phyloP scores from a whole-genome alignment of 495 filamentous ascomycete genomes.

The Thermothielavioides terrestris region DNA sequence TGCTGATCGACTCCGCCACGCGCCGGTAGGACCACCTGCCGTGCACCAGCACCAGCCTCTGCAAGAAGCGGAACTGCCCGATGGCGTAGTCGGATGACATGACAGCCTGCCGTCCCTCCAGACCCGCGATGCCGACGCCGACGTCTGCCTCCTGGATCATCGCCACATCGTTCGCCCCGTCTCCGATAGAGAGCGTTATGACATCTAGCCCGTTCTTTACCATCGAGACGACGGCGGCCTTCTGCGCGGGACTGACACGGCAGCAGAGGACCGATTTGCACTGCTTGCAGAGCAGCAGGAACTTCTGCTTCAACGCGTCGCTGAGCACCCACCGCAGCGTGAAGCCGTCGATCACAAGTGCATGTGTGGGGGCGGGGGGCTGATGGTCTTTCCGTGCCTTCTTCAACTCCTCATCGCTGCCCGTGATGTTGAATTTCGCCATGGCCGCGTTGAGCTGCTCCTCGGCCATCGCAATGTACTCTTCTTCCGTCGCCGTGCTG shows the following conservation, averaged over 20 bases:
- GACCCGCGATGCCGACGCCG: slow-evolving; percentile 95
- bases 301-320: slow-evolving; percentile 76
- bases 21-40: slow-evolving; percentile 94
- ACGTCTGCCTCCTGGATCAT: slow-evolving; percentile 99
- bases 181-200: slow-evolving; percentile 93
- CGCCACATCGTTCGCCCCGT: slow-evolving; percentile 97
- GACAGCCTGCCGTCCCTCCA: slow-evolving; percentile 91
- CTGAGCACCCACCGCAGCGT: slow-evolving; percentile 83
- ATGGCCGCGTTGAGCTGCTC: slow-evolving; percentile 66
- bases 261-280: slow-evolving; percentile 97
- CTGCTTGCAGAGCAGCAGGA: slow-evolving; percentile 92
- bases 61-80: slow-evolving; percentile 92
- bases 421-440: slow-evolving; percentile 65
- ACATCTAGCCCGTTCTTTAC: slow-evolving; percentile 88
- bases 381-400: slow-evolving; percentile 73
- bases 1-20: slow-evolving; percentile 86
- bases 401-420: slow-evolving; percentile 78
- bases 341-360: slow-evolving; percentile 95
- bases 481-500: slow-evolving; percentile 26
- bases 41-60: slow-evolving; percentile 87
- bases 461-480: slow-evolving; percentile 49
- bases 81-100: slow-evolving; percentile 99
- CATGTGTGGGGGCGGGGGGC: slow-evolving; percentile 79
- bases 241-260: slow-evolving; percentile 93
- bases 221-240: slow-evolving; percentile 94